A percentile compares a stretch with the other conserved stretches of the same genome.
These are phyloP conservation scores for Lactuca sativa DNA, from an alignment of 129 eudicot species.

Conservation along the genomic window DNA sequence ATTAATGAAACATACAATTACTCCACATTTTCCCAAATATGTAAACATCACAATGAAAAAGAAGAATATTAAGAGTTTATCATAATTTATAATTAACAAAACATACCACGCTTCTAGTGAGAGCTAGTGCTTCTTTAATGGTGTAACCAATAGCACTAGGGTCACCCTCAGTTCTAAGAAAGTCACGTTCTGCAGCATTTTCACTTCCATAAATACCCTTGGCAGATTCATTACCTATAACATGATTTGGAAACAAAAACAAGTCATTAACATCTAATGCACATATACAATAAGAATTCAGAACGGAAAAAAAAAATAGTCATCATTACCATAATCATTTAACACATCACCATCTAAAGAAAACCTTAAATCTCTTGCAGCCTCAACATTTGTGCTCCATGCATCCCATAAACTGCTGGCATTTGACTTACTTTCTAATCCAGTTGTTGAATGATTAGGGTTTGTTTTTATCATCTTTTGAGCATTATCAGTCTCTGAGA, in stretches of 20 bases:
- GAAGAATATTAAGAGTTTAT: not conserved
- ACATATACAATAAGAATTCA: slow-evolving; percentile 14
- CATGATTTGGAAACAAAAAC: not conserved
- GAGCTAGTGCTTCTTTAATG: slow-evolving; percentile 84
- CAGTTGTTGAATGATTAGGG: slow-evolving; percentile 23
- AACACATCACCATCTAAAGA: slow-evolving; percentile 78
- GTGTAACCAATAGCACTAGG: slow-evolving; percentile 99
- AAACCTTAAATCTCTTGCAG: slow-evolving; percentile 73
- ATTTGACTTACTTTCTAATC: slow-evolving; percentile 31
- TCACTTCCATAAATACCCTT: slow-evolving; percentile 49
- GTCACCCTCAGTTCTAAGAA: slow-evolving; percentile 87
- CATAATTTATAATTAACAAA: not conserved
- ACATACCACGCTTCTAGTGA: slow-evolving; percentile 88
- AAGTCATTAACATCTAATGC: not conserved
- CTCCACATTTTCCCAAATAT: not conserved
- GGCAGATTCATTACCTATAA: slow-evolving; percentile 45
- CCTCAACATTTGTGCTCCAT: slow-evolving; percentile 92
- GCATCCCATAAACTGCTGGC: slow-evolving; percentile 60
- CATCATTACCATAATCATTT: slow-evolving; percentile 34
- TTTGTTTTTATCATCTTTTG: slow-evolving; percentile 24
- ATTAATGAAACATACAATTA: not conserved
- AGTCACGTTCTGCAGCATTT: slow-evolving; percentile 81
- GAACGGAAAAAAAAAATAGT: not conserved
- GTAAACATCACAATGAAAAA: not conserved
- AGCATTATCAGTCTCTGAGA: slow-evolving; percentile 30